phyloP scores from a whole-genome alignment of 805 yeast species.

The Suhomyces emberorum region DNA sequence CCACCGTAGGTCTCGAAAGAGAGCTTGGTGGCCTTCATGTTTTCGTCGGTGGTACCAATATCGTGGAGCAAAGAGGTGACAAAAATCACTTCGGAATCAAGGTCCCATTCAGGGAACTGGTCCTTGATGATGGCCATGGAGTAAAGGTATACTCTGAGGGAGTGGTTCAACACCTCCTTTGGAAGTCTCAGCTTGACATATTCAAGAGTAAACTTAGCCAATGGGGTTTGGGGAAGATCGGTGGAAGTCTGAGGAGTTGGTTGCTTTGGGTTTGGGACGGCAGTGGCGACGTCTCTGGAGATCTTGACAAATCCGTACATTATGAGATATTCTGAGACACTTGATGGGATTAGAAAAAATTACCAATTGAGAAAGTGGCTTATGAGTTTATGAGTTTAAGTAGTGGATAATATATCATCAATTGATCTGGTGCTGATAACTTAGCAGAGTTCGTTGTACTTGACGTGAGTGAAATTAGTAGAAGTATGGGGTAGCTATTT shows the following conservation, averaged over 20 bases:
- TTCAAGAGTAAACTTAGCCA: constrained; percentile 16
- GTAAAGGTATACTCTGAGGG: constrained; percentile 29
- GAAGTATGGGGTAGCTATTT: too few relatives aligned
- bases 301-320: constrained; percentile 29
- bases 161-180: constrained; percentile 23
- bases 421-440: too few relatives aligned
- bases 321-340: not conserved
- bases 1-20: constrained; percentile 37
- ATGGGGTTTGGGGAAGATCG: constrained; percentile 17
- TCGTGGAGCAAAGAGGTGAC: constrained; percentile 33
- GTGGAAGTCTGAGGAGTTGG: constrained; percentile 22
- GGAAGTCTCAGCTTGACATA: constrained; percentile 24
- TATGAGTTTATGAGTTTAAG: too few relatives aligned
- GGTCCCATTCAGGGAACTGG: constrained; percentile 31
- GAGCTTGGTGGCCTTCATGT: constrained; percentile 30
- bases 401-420: too few relatives aligned
- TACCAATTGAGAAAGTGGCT: too few relatives aligned
- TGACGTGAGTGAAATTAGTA: too few relatives aligned
- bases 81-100: constrained; percentile 25
- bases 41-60: constrained; percentile 31
- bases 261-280: constrained; percentile 19
- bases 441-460: too few relatives aligned
- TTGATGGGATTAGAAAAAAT: too few relatives aligned
- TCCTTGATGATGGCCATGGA: constrained; percentile 28
- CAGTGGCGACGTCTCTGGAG: constrained; percentile 23